These are phyloP conservation scores for Arthroderma uncinatum DNA, from an alignment of 2,329 filamentous ascomycete species.

Conservation along the genomic window DNA sequence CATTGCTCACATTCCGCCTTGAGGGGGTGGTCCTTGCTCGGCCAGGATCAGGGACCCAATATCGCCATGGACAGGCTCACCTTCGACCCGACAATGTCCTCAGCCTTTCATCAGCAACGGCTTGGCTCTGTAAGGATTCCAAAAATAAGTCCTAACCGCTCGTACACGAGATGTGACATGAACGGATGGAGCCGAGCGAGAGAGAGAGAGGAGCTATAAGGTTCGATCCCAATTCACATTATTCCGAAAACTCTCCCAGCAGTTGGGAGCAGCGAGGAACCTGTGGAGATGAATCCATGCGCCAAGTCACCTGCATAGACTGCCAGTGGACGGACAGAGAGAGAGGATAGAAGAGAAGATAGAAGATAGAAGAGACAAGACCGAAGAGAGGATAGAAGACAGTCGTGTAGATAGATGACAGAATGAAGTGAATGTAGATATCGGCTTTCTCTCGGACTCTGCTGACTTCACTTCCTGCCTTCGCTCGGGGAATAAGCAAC, in stretches of 20 bases:
- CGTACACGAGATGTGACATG: background rate
- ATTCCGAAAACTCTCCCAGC: slow-evolving; percentile 3
- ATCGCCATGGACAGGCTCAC: background rate
- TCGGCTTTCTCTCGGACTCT: too few relatives aligned
- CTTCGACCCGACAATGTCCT: too few relatives aligned
- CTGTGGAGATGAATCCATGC: slow-evolving; percentile 1
- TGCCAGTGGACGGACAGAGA: too few relatives aligned
- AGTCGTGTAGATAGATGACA: too few relatives aligned
- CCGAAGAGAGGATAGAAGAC: too few relatives aligned
- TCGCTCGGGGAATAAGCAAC: background rate
- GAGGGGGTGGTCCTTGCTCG: background rate
- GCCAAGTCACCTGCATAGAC: too few relatives aligned
- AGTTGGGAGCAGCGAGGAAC: slow-evolving; percentile 1
- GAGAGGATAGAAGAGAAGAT: too few relatives aligned
- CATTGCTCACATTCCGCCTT: slow-evolving; percentile 4
- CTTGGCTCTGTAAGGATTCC: background rate
- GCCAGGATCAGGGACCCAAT: background rate
- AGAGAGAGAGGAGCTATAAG: background rate
- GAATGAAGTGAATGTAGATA: too few relatives aligned
- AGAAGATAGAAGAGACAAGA: too few relatives aligned
- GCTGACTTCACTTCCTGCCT: background rate
- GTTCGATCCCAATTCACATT: background rate
- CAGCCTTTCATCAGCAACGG: background rate
- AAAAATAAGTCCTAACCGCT: background rate
- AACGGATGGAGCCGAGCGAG: background rate